Percentiles rank a stretch among this genome's conserved stretches.
phyloP scores from a whole-genome alignment of 495 filamentous ascomycete species.

The Talaromyces liani region DNA sequence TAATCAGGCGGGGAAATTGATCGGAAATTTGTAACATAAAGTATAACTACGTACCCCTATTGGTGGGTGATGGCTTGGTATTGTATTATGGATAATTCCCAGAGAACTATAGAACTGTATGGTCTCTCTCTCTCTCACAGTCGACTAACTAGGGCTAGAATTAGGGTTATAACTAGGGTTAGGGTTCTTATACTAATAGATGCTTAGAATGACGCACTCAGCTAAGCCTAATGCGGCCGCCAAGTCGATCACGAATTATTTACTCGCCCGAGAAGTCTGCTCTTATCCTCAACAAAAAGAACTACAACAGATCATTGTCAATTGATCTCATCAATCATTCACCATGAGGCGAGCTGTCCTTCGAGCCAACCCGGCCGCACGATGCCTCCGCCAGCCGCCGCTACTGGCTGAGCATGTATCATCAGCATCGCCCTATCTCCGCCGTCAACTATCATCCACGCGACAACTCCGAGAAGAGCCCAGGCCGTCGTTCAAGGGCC shows the following conservation, averaged over 20 bases:
- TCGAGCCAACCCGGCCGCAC: neutral
- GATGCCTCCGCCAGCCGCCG: neutral
- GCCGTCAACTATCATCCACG: neutral
- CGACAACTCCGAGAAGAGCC: constrained; percentile 4
- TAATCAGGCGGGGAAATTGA: too few relatives aligned
- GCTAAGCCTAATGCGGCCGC: neutral
- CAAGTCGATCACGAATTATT: neutral
- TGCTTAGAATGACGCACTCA: neutral
- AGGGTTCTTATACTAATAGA: too few relatives aligned
- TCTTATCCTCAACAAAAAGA: neutral
- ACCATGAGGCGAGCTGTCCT: constrained; percentile 1
- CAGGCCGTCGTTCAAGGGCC: constrained; percentile 62
- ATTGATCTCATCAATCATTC: neutral
- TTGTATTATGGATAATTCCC: too few relatives aligned
- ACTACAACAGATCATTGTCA: neutral
- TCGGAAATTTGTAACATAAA: too few relatives aligned
- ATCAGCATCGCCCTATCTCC: neutral
- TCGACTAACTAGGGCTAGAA: too few relatives aligned
- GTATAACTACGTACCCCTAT: too few relatives aligned
- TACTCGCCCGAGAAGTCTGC: neutral
- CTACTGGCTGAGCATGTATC: neutral
- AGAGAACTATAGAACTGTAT: too few relatives aligned
- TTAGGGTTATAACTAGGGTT: too few relatives aligned
- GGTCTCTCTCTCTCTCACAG: too few relatives aligned
- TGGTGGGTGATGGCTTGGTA: too few relatives aligned